phyloP scores from a whole-genome alignment of 2,329 filamentous ascomycete species.

The Arachnomyces sp. region DNA sequence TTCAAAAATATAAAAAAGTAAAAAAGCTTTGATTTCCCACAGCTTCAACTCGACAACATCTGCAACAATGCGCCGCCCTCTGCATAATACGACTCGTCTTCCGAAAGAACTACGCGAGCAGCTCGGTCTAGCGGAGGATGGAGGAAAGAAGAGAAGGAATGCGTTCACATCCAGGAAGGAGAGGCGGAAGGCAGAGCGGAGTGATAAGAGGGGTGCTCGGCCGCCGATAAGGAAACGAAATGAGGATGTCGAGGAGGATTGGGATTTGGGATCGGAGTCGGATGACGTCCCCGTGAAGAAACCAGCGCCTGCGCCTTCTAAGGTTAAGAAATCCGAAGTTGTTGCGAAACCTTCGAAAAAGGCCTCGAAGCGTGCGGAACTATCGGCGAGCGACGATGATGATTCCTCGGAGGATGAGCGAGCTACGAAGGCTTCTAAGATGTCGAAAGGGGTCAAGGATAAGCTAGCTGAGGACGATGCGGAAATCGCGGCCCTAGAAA shows the following conservation, averaged over 20 bases:
- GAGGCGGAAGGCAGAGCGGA: conserved; percentile 57
- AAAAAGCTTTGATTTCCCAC: background rate
- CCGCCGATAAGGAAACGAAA: conserved; percentile 15
- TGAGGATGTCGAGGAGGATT: conserved; percentile 23
- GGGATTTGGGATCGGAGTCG: conserved; percentile 14
- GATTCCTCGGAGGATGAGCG: conserved; percentile 16
- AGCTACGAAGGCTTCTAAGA: conserved; percentile 9
- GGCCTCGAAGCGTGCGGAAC: conserved; percentile 24
- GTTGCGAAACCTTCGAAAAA: conserved; percentile 24
- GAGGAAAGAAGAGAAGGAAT: conserved; percentile 23
- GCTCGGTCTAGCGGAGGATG: conserved; percentile 31
- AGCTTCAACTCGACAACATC: background rate
- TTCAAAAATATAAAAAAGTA: background rate
- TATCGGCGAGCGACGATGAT: conserved; percentile 21
- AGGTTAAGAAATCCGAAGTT: conserved; percentile 9
- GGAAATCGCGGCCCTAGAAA: conserved; percentile 80
- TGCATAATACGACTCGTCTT: conserved; percentile 35
- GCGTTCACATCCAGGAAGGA: conserved; percentile 38
- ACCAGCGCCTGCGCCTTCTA: too few species aligned
- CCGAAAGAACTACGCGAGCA: conserved; percentile 32
- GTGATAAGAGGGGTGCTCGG: conserved; percentile 48
- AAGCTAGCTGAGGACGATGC: conserved; percentile 72
- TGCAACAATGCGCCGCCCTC: conserved; percentile 26
- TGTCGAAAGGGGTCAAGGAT: conserved; percentile 44
- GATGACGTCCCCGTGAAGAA: conserved; percentile 2